These are phyloP conservation scores for Sphagnum tenellum DNA, from an alignment of 225 moss, liverwort and hornwort genomes.

Conservation along the genomic window DNA sequence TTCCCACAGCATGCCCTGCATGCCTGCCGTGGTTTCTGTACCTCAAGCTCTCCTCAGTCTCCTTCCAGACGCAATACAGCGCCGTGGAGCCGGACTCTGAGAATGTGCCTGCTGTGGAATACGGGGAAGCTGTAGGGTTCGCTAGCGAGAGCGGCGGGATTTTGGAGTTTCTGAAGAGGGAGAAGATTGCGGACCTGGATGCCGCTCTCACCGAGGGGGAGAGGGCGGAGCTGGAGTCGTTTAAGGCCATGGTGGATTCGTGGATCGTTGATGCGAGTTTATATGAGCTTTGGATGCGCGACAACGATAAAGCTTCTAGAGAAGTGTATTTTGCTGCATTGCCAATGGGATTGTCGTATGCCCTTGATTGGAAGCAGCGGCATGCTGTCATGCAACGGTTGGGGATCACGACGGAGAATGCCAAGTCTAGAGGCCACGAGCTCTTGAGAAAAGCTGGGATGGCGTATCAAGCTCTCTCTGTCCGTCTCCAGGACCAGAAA, in stretches of 20 bases:
- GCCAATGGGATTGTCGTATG: slow-evolving; percentile 73
- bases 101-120: slow-evolving; percentile 84
- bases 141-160: slow-evolving; percentile 90
- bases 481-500: slow-evolving; percentile 63
- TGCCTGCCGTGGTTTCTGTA: slow-evolving; percentile 77
- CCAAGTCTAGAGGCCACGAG: slow-evolving; percentile 58
- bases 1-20: slow-evolving; percentile 84
- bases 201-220: slow-evolving; percentile 52
- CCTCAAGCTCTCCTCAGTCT: slow-evolving; percentile 62
- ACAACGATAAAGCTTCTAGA: slow-evolving; percentile 65
- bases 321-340: slow-evolving; percentile 65
- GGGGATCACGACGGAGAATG: slow-evolving; percentile 68
- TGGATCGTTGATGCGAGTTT: slow-evolving; percentile 85
- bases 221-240: slow-evolving; percentile 76
- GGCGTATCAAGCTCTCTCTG: slow-evolving; percentile 79
- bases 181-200: slow-evolving; percentile 70
- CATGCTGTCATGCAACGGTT: slow-evolving; percentile 60
- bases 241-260: slow-evolving; percentile 83
- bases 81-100: slow-evolving; percentile 83
- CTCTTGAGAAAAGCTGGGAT: slow-evolving; percentile 72
- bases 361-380: slow-evolving; percentile 87
- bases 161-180: slow-evolving; percentile 60
- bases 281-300: slow-evolving; percentile 81
- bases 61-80: slow-evolving; percentile 53
- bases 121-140: slow-evolving; percentile 72